Evolutionary conservation across 2,329 filamentous ascomycete genomes (phyloP), one percentile per base, ranked within the genome.

Genomic region (Diaporthe nobilis): DNA sequence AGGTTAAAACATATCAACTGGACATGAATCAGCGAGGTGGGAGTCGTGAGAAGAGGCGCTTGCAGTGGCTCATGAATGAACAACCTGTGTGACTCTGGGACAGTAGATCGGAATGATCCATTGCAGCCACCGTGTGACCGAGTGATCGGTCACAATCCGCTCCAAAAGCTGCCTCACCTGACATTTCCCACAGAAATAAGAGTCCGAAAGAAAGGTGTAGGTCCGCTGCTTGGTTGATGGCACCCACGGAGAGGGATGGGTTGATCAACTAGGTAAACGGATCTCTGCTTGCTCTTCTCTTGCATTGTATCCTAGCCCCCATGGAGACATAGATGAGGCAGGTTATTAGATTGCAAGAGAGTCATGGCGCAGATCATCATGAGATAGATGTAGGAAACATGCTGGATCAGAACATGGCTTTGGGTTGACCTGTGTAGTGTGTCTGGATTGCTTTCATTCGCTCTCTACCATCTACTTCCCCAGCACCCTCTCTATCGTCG

Each of bases 261-360:
- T 47, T 71, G 72, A 57, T 47, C 63, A 74, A 74, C 72, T 71
- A 74, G 65, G 65, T 42, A 68, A 31, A 74, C 72, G 44, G 61
- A 44, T 42, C 72, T 4, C 12, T 8, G 25, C 34, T 80, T 81
- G 57, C 78, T 93, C 82, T 94, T 84, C 91, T 93, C 92, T 90
- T 86, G 88, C 90, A 88, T 92, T 93, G 91, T 93, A 93, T 93
- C 92, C 91, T 91, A 84, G 83, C 85, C 86, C 88, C 87, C 89
- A 92, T 85, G 78, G 83, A 79, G 74, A 55, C 79, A 80, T 80
- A 81, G 85, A 84, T 84, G 87, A 86, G 86, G 34, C 83, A 91
- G 90, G 90, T 88, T 92, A 93, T 93, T 93, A 92, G 90, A 93
- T 92, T 86, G 90, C 88, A 89, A 91, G 92, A 93, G 91, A 79